Base-by-base conservation (phyloP, 73 alveolate genomes). In the Stentor roeselii region DNA sequence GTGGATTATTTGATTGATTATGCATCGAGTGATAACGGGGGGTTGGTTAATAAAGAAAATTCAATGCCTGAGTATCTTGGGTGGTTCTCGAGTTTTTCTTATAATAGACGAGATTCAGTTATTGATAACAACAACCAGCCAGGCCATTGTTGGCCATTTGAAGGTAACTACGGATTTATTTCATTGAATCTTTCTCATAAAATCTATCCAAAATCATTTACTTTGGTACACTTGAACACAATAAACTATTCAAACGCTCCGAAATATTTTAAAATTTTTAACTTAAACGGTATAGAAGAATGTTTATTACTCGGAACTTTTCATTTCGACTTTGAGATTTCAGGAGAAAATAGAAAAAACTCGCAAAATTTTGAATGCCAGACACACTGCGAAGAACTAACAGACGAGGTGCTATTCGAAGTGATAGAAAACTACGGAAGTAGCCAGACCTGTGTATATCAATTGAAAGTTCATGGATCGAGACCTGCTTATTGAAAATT, bases 221-320 rank as follows among this genome's bases (percentile, higher is more conserved):
- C 80, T 27, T 27, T 67, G 0, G 14, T 21, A 21, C 80, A 67
- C 2, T 27, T 67, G 11, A 67, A 67, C 34, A 21, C 37, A 67
- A n/a, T 67, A 27, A 27, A 67, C 1, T 67, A 67, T 67, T n/a
- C 14, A 40, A 67, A n/a, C 34, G 80, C 80, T 0, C 80, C 80
- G 41, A 67, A 67, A 34, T 21, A 67, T 21, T 30, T 67, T 67
- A 67, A 32, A 27, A 40, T 67, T 21, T 67, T 27, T 67, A 27
- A 36, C 41, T 50, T 50, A 50, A 67, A 11, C 34, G 50, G 34
- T 2, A n/a, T 27, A 1, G 34, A 67, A 27, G 1, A 1, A 21
- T 30, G 50, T 21, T 34, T 14, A 21, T 32, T 67, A 34, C 37
- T 67, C 11, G 80, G 50, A 30, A 30, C 41, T 21, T 67, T 27